Evolutionary conservation across 345 rosid genomes (phyloP), one percentile per base, ranked within the genome.

Genomic region (Sonneratia alba): DNA sequence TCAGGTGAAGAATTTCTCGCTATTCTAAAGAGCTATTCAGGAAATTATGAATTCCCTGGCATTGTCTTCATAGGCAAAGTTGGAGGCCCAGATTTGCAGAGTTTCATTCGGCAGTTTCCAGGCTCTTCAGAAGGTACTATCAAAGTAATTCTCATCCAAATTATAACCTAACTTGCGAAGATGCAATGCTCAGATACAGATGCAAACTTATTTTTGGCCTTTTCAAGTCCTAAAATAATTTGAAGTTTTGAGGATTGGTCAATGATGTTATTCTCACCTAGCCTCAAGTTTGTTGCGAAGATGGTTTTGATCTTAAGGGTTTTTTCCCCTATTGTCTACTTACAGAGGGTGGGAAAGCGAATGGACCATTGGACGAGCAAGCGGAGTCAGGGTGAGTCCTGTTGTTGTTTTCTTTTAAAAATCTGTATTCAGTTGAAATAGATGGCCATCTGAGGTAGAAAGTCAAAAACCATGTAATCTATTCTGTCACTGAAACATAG

Each of bases 71-170:
- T 71, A 92, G 96, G 90, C 80, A 86, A 88, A 83, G 79, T 68
- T 78, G 90, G 83, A 57, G 97, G 93, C 76, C 96, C 96, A 74
- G 89, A 92, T 83, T 78, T 92, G 85, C 77, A 84, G 80, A 90
- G 97, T 84, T 95, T 95, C 81, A 82, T 95, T 71, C 83, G 70
- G 71, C 97, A 92, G 68, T 85, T 95, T 77, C 96, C 96, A 67
- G 71, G 80, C 69, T 75, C 82, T 81, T 72, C 86, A 65, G 82
- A 80, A 81, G 99, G 99, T 95, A 80, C 19, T 18, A 6, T 49
- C 66, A 24, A 62, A 32, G 3, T 24, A 3, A 62, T 62, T 32
- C 38, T 13, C 13, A 62, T 62, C 9, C 19, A 18, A 27, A 22
- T 22, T 24, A 22, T 24, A 27, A 61, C 34, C 36, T 22, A 61